Evolutionary conservation across 225 moss, liverwort and hornwort genomes (phyloP).

Genomic region (Bryum argenteum): DNA sequence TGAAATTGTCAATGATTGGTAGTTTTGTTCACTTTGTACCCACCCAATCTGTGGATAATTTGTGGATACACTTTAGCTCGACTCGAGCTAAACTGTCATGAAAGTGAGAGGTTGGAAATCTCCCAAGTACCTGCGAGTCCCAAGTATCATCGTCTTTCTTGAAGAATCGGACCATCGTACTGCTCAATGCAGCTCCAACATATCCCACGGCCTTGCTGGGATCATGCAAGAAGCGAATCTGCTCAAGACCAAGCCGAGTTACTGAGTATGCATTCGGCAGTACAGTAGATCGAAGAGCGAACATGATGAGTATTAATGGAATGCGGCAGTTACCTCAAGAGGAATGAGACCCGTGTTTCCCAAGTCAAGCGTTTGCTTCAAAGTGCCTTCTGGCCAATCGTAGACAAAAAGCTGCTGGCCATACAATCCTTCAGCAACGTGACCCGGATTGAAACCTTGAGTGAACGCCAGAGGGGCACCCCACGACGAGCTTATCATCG

Average conservation of each 20-base stretch:
- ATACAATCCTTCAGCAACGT: constrained; percentile 87
- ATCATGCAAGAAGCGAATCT: constrained; percentile 92
- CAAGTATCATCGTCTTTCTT: constrained; percentile 84
- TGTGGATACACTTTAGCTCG: no score
- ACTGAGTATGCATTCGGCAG: not conserved
- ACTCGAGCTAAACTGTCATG: no score
- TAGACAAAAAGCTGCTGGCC: constrained; percentile 93
- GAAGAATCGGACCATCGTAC: constrained; percentile 90
- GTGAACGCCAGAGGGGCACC: constrained; percentile 89
- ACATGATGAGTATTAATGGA: not conserved
- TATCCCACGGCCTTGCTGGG: constrained; percentile 82
- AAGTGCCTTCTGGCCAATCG: constrained; percentile 90
- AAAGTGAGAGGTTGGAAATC: not conserved
- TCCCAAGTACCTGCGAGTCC: constrained; percentile 73
- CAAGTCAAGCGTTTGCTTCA: constrained; percentile 89
- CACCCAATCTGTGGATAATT: no score
- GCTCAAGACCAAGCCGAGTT: constrained; percentile 22
- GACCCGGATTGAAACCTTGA: constrained; percentile 87
- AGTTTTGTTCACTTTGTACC: no score
- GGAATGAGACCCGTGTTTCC: constrained; percentile 93
- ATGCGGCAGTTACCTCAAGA: constrained; percentile 66
- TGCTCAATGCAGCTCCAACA: constrained; percentile 91
- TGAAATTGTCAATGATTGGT: no score
- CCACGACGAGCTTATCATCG: constrained; percentile 99
- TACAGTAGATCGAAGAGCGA: not conserved